Evolutionary conservation across 805 yeast genomes (phyloP), one percentile per base, ranked within the genome.

Genomic region (Candida chilensis): DNA sequence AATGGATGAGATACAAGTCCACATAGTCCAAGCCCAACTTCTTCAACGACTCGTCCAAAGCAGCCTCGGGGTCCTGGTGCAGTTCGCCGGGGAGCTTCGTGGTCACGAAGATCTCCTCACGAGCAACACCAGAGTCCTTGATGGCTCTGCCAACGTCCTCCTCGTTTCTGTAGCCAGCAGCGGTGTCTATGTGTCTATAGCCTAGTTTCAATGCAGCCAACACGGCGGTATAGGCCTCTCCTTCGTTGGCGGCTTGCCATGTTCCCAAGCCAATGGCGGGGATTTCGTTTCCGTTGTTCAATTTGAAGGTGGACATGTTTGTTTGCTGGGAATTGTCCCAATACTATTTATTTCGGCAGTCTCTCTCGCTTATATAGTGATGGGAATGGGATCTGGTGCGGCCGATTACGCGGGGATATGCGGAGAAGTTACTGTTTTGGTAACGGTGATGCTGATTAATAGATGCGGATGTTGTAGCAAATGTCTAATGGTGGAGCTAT

Each of bases 131-230:
- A 14, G 19, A 35, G 14, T 31, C 36, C 18, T 38, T 30, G 18
- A 66, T 51, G 2, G 69, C 70, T 18, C 45, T 32, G 4, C 67
- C 68, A 4, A 65, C 69, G 31, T 58, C 53, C 9, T 34, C 37
- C 39, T 66, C 68, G 40, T 61, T 63, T 3, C 44, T 50, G 36
- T 63, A 63, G 25, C 50, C 37, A 10, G 44, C 62, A 1, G 70
- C 70, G 7, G 64, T 52, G 37, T 63, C 70, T 33, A 63, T 53
- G 40, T 54, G 64, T 17, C 57, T 42, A 35, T 60, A 63, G 3
- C 68, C 70, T 11, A 36, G 39, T 27, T 48, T 35, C 27, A 51
- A 48, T 1, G 58, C 63, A n/a, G 55, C 52, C 31, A 53, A 47
- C 2, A 56, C 55, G 10, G 39, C 33, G 4, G 45, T 45, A 7